Evolutionary conservation across 2,329 filamentous ascomycete genomes (phyloP).

Genomic region (Leptographium wingfieldii): DNA sequence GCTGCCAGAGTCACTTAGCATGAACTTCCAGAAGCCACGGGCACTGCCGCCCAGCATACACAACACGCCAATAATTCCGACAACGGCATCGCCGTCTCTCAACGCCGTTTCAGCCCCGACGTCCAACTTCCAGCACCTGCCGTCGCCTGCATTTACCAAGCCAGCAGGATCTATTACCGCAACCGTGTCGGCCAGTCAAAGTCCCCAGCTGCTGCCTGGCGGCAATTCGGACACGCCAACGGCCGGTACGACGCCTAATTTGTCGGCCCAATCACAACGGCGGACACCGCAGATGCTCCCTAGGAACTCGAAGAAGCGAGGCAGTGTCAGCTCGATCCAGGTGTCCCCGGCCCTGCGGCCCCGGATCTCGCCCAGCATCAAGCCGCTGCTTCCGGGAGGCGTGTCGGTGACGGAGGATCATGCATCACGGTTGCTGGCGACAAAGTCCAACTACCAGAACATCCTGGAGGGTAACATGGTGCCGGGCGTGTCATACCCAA

Average conservation of each 20-base stretch:
- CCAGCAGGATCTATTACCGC: slow-evolving; percentile 17
- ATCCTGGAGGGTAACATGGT: slow-evolving; percentile 87
- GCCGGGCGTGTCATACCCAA: slow-evolving; percentile 81
- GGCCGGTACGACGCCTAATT: slow-evolving; percentile 6
- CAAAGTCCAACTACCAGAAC: slow-evolving; percentile 97
- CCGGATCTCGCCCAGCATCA: slow-evolving; percentile 87
- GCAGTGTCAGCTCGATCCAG: slow-evolving; percentile 59
- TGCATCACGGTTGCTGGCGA: slow-evolving; percentile 65
- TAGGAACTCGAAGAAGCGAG: slow-evolving; percentile 51
- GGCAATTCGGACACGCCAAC: slow-evolving; percentile 17
- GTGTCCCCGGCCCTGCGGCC: slow-evolving; percentile 78
- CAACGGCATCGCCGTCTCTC: slow-evolving; percentile 17
- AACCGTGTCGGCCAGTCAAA: slow-evolving; percentile 46
- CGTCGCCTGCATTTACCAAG: slow-evolving; percentile 31
- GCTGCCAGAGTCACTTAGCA: slow-evolving; percentile 59
- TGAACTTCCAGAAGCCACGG: slow-evolving; percentile 33
- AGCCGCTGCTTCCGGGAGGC: slow-evolving; percentile 62
- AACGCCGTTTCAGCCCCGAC: slow-evolving; percentile 35
- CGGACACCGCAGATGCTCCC: slow-evolving; percentile 45
- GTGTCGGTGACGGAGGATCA: slow-evolving; percentile 42
- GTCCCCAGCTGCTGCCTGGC: slow-evolving; percentile 50
- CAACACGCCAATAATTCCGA: slow-evolving; percentile 16
- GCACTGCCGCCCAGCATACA: slow-evolving; percentile 33
- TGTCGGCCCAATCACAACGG: slow-evolving; percentile 21
- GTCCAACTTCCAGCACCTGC: slow-evolving; percentile 33